Evolutionary conservation across 2,329 filamentous ascomycete species (phyloP), one percentile per base, ranked within the genome.

Genomic region (Elsinoe ampelina): DNA sequence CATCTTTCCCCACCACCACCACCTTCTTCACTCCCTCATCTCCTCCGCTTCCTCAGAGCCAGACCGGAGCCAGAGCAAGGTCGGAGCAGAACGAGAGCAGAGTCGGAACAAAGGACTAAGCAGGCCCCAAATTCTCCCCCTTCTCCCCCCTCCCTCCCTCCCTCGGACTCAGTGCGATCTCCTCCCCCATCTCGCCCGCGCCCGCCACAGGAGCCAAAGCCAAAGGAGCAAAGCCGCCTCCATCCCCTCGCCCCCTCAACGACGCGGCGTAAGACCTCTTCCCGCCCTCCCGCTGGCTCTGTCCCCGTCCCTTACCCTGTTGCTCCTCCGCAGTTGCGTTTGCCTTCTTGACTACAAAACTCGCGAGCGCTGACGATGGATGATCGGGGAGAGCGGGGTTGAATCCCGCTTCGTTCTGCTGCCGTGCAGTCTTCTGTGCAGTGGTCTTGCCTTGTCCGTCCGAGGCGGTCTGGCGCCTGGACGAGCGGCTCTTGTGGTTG

Each of bases 401-500:
- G 54, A 55, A 59, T 45, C 34, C 54, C 56, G 55, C 51, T 15
- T 36, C 45, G 35, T 50, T 30, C 19, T n/a, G 26, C 10, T 36
- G 26, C 10, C 20, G 20, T 26, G 20, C 32, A 17, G n/a, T 50
- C 2, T 50, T 36, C 39, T 30, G 26, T 30, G 26, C 13, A 39
- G 36, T 26, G 41, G 19, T 4, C 19, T 12, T 26, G 41, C 20
- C 19, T 26, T 22, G 41, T 26, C 22, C 51, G 35, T 34, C 39
- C 22, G 59, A 50, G 50, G 66, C 64, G 61, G 62, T 70, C 70
- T 81, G 69, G 48, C 38, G 66, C 68, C 68, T 51, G 32, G 11
- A 17, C 60, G 62, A 61, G 64, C 67, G 64, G 47, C 63, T 63
- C 45, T 63, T 81, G 77, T 75, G 80, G 73, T 78, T 72, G 63